Conservation (phyloP, 805 yeast genomes). For the Sugiyamaella smithiae region DNA sequence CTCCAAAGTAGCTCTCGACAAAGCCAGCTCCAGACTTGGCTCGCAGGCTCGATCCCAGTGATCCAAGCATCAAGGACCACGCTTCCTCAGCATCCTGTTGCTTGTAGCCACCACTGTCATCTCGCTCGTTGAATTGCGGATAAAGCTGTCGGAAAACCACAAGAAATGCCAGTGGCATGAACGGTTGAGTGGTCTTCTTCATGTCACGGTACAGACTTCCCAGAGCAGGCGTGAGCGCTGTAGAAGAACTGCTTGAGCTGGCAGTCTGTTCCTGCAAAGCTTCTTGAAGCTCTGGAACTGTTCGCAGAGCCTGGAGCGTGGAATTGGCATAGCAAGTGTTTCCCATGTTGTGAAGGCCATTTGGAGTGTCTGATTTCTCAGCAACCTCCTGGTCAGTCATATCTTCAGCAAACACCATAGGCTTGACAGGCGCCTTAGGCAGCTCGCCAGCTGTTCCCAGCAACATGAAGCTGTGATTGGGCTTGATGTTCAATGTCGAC, state of each 20-base stretch:
- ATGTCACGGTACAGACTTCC: slow-evolving; percentile 33
- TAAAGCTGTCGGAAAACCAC: slow-evolving; percentile 51
- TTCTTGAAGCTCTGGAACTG: slow-evolving; percentile 48
- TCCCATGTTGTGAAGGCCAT: slow-evolving; percentile 68
- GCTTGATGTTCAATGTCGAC: slow-evolving; percentile 52
- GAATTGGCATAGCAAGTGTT: slow-evolving; percentile 78
- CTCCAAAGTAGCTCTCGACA: slow-evolving; percentile 56
- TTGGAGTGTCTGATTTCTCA: slow-evolving; percentile 45
- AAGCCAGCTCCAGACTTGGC: slow-evolving; percentile 33
- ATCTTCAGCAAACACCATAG: slow-evolving; percentile 67
- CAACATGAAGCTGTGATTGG: slow-evolving; percentile 74
- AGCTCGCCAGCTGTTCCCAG: slow-evolving; percentile 84
- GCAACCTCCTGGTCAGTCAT: slow-evolving; percentile 45
- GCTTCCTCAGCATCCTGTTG: slow-evolving; percentile 99
- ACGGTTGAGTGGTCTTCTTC: slow-evolving; percentile 38
- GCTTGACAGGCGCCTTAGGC: slow-evolving; percentile 44
- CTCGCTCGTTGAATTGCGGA: slow-evolving; percentile 87
- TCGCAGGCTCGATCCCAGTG: slow-evolving; percentile 45
- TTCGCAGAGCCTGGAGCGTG: slow-evolving; percentile 55
- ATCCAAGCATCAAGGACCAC: slow-evolving; percentile 69
- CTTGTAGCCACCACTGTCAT: slow-evolving; percentile 63
- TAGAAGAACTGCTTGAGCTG: slow-evolving; percentile 21
- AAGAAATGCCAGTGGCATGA: slow-evolving; percentile 68
- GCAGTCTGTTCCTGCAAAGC: slow-evolving; percentile 41
- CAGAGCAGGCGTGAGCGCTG: slow-evolving; percentile 27